Conservation (phyloP, 768 basidiomycete genomes). For the Lepiota brunneoincarnata region DNA sequence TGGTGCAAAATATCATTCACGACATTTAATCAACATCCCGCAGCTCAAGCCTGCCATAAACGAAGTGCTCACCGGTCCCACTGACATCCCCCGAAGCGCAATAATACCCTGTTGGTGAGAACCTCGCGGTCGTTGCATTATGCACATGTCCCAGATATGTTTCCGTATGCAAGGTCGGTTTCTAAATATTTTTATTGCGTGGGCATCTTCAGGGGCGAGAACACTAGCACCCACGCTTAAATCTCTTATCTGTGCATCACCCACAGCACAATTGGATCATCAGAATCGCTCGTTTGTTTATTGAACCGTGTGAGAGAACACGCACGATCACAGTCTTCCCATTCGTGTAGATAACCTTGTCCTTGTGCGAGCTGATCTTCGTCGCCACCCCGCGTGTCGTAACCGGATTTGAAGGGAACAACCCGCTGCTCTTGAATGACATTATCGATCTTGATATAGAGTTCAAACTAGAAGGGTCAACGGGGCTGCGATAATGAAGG, state of each 20-base stretch:
- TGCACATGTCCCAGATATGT: constrained; percentile 81
- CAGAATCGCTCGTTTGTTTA: background rate
- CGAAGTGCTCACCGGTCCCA: constrained; percentile 63
- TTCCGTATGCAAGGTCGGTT: constrained; percentile 42
- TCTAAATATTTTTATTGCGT: background rate
- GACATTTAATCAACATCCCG: background rate
- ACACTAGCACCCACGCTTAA: constrained; percentile 53
- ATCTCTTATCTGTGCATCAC: constrained; percentile 65
- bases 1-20: background rate
- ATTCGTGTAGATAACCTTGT: constrained; percentile 83
- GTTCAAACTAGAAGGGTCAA: background rate
- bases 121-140: constrained; percentile 82
- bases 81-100: constrained; percentile 85
- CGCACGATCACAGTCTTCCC: constrained; percentile 84
- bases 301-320: constrained; percentile 11
- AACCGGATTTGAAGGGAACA: constrained; percentile 65
- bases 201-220: background rate
- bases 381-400: constrained; percentile 31
- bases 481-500: background rate
- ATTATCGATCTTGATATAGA: constrained; percentile 16
- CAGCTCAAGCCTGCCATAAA: background rate
- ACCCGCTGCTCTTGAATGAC: constrained; percentile 39
- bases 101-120: constrained; percentile 94
- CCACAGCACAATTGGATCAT: background rate
- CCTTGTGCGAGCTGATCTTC: constrained; percentile 46